A percentile compares a stretch with the other conserved stretches of the same genome.
Evolutionary conservation across 2,329 filamentous ascomycete species (phyloP).

Genomic region (Colletotrichum godetiae): DNA sequence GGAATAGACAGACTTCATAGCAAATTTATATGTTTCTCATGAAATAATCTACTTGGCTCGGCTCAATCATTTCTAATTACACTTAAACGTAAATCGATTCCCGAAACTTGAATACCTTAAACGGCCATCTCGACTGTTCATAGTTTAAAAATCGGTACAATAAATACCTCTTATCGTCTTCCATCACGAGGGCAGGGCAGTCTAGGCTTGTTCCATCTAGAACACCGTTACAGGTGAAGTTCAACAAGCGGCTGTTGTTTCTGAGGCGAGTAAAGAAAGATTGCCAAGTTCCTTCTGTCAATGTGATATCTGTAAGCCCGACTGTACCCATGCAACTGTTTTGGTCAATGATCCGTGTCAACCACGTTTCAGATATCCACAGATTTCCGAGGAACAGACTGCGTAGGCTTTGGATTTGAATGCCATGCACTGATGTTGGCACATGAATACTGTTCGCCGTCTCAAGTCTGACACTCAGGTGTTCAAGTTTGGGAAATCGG

Average conservation of each 20-base stretch:
- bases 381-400: background rate
- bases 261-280: background rate
- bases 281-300: background rate
- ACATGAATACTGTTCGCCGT: background rate
- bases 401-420: background rate
- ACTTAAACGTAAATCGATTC: constrained; percentile 1
- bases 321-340: background rate
- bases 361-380: background rate
- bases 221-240: background rate
- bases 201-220: background rate
- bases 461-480: background rate
- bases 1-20: too few species aligned
- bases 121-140: background rate
- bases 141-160: background rate
- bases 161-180: background rate
- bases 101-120: background rate
- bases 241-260: background rate
- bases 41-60: background rate
- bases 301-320: background rate
- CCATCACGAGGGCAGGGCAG: background rate
- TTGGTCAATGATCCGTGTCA: background rate
- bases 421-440: background rate
- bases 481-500: background rate
- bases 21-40: background rate
- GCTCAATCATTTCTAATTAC: too few species aligned